Conservation (phyloP, 352 stramenopile species). For the Phytopythium cucurbitacearum region DNA sequence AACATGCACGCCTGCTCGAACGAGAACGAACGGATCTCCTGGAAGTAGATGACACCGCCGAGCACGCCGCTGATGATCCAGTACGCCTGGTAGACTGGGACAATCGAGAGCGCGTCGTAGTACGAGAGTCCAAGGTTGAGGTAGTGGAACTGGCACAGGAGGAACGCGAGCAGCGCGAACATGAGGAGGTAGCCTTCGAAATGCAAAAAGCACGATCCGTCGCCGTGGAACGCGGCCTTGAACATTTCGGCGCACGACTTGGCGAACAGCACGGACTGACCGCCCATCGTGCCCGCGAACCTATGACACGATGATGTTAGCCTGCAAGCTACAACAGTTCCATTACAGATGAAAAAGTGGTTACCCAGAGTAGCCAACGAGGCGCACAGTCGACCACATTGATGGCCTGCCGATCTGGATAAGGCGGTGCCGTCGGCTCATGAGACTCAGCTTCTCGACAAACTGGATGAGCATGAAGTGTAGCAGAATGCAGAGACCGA, state of each 20-base stretch:
- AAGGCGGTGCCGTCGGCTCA: slow-evolving; percentile 66
- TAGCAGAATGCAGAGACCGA: slow-evolving; percentile 40
- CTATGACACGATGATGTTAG: slow-evolving; percentile 7
- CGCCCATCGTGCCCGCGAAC: slow-evolving; percentile 71
- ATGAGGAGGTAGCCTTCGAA: slow-evolving; percentile 64
- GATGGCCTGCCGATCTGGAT: slow-evolving; percentile 64
- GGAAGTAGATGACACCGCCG: slow-evolving; percentile 89
- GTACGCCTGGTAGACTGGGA: slow-evolving; percentile 86
- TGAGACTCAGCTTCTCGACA: slow-evolving; percentile 61
- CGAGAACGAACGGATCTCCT: slow-evolving; percentile 83
- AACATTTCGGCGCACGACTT: slow-evolving; percentile 80
- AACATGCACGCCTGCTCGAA: slow-evolving; percentile 77
- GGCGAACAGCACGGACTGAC: slow-evolving; percentile 82
- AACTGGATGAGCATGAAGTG: slow-evolving; percentile 69
- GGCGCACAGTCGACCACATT: slow-evolving; percentile 59
- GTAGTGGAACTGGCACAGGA: slow-evolving; percentile 75
- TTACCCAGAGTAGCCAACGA: slow-evolving; percentile 71
- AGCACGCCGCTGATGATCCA: slow-evolving; percentile 89
- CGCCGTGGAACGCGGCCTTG: slow-evolving; percentile 63
- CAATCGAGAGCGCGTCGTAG: slow-evolving; percentile 80
- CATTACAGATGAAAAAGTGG: background rate
- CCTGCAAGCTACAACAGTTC: background rate
- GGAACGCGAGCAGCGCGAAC: slow-evolving; percentile 50
- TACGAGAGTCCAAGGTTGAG: slow-evolving; percentile 72
- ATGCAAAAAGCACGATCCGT: slow-evolving; percentile 49